A percentile compares a stretch with the other conserved stretches of the same genome.
These are phyloP conservation scores for Irpex lacteus DNA, from an alignment of 1,284 basidiomycete species.

Conservation along the genomic window DNA sequence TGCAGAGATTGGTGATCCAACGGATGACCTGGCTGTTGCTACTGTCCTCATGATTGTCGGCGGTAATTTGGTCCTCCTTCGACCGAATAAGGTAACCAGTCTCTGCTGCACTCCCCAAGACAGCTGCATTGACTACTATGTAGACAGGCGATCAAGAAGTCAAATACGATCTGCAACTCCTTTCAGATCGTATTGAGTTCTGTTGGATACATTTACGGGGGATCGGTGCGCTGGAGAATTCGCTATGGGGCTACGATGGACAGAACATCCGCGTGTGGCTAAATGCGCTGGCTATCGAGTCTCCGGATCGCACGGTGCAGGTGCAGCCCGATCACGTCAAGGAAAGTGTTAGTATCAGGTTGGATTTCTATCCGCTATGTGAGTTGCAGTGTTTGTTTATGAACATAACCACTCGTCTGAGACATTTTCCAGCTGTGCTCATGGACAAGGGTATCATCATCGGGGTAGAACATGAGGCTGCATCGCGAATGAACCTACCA, in stretches of 20 bases:
- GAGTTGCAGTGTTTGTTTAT: conserved; percentile 34
- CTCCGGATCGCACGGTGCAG: conserved; percentile 37
- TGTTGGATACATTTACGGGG: conserved; percentile 98
- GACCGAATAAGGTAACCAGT: conserved; percentile 72
- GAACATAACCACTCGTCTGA: conserved; percentile 1
- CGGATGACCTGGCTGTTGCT: conserved; percentile 90
- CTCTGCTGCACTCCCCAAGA: neutral
- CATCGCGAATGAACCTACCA: conserved; percentile 73
- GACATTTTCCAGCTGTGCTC: conserved; percentile 67
- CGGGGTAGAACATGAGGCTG: conserved; percentile 89
- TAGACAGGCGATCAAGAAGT: conserved; percentile 86
- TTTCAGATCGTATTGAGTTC: conserved; percentile 94
- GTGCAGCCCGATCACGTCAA: conserved; percentile 66
- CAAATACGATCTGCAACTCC: conserved; percentile 96
- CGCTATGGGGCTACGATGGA: conserved; percentile 97
- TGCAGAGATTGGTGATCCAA: conserved; percentile 89
- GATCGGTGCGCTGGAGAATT: conserved; percentile 92
- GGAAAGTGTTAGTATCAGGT: conserved; percentile 87
- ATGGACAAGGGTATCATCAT: conserved; percentile 99
- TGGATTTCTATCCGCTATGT: conserved; percentile 97
- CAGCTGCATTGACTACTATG: neutral
- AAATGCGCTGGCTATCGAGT: conserved; percentile 89
- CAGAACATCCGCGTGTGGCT: conserved; percentile 90
- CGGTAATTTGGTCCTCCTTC: conserved; percentile 85
- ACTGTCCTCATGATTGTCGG: conserved; percentile 97